Conservation (phyloP, 2,329 filamentous ascomycete species). For the Onygenales sp. region DNA sequence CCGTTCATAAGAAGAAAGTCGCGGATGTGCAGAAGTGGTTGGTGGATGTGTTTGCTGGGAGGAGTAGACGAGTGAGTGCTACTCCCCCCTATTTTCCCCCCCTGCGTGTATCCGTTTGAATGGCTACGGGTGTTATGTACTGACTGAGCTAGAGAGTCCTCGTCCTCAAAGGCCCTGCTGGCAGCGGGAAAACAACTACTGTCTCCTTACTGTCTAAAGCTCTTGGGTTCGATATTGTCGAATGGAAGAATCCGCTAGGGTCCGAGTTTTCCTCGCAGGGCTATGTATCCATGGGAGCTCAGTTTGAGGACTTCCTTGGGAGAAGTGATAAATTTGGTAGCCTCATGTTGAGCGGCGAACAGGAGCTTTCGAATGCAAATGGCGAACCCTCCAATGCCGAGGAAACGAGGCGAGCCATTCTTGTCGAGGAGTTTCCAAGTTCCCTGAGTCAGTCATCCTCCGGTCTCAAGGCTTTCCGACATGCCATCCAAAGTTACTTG, state of each 20-base stretch:
- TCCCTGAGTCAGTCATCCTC: conserved; percentile 59
- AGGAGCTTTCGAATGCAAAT: conserved; percentile 1
- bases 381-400: not conserved
- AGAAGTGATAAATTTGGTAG: conserved; percentile 72
- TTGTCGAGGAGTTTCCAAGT: conserved; percentile 76
- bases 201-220: conserved; percentile 66
- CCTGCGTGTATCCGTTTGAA: not conserved
- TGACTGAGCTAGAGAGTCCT: conserved; percentile 55
- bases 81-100: not conserved
- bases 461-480: conserved; percentile 61
- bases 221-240: conserved; percentile 67
- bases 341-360: conserved; percentile 41
- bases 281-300: conserved; percentile 60
- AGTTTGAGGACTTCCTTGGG: conserved; percentile 88
- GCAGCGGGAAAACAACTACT: conserved; percentile 87
- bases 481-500: conserved; percentile 65
- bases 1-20: conserved; percentile 91
- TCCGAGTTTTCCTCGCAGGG: conserved; percentile 51
- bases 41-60: conserved; percentile 59
- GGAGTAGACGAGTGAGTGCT: conserved; percentile 28
- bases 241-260: conserved; percentile 79
- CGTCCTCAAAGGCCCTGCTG: conserved; percentile 81
- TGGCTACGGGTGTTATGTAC: conserved; percentile 1
- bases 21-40: conserved; percentile 78
- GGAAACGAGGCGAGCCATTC: conserved; percentile 48